Evolutionary conservation across 208 protist genomes (phyloP), one percentile per base, ranked within the genome.

Genomic region (Blastocrithidia nonstop): DNA sequence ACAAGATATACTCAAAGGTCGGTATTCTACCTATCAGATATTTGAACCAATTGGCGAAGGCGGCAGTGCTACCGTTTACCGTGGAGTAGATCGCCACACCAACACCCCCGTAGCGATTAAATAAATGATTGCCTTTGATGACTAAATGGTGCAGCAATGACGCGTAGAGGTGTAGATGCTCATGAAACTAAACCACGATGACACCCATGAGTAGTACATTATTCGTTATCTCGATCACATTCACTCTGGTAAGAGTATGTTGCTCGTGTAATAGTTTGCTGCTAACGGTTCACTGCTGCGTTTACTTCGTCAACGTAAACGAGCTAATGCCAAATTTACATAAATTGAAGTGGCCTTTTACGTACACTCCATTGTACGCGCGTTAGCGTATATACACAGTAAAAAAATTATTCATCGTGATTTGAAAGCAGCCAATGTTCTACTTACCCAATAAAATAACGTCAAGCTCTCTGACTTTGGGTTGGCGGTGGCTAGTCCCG

Each of bases 201-300:
- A 36, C 57, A 35, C 11, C n/a, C 17, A 43, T 21, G 26, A 1
- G 32, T 3, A 1, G 32, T 69, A 66, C 48, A 66, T 88, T 16
- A 57, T 91, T 20, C 62, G 66, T 45, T 91, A 91, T 50, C 65
- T 88, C 43, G 82, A 91, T 45, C 73, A 88, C 50, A 73, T 83
- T 57, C 59, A 71, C 38, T 53, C 54, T 31, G 70, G 67, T 29
- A 71, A 71, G 17, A 57, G 41, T 2, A 63, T 86, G 37, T 58
- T 78, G 20, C 63, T 91, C 16, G 71, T 86, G 17, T 66, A 74
- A 45, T 76, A 91, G 61, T 85, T 70, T 54, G 73, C 77, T 1
- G 50, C 66, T 19, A 55, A 62, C 22, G 76, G 82, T 11, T 85
- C 82, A 16, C 51, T 91, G 33, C 55, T 71, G 25, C 50, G 56